Conservation (phyloP, 495 filamentous ascomycete genomes). For the Podospora conica region DNA sequence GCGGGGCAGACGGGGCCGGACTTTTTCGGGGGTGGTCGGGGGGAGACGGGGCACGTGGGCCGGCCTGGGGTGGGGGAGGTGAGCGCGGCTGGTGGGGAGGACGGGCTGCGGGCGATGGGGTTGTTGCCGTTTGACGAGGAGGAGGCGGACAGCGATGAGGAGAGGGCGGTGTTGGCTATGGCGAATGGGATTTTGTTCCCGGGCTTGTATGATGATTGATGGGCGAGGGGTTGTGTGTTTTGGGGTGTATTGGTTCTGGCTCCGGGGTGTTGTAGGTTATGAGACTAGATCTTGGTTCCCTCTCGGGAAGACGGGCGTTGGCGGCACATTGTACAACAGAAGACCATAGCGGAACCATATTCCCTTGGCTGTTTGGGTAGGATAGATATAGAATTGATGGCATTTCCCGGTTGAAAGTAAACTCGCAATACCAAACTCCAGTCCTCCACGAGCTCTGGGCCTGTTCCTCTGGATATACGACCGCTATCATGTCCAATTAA, state of each 20-base stretch:
- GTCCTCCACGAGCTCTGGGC: neutral
- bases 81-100: conserved; percentile 37
- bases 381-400: neutral
- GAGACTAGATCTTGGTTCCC: neutral
- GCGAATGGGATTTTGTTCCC: conserved; percentile 44
- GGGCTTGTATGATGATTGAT: conserved; percentile 31
- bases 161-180: conserved; percentile 30
- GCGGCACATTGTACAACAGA: neutral
- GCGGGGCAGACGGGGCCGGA: conserved; percentile 60
- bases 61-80: conserved; percentile 47
- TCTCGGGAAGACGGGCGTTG: neutral
- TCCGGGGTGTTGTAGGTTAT: neutral
- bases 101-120: conserved; percentile 44
- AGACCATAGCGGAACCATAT: neutral
- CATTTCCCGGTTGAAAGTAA: neutral
- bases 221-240: neutral
- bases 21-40: conserved; percentile 51
- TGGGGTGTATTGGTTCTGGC: neutral
- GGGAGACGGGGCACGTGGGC: conserved; percentile 47
- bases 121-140: conserved; percentile 38
- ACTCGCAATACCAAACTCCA: neutral
- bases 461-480: neutral
- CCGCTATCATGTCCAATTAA: neutral
- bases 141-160: conserved; percentile 16
- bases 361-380: neutral